Conservation (phyloP, 1,139 yeast genomes). For the Lizanozyma gosingica region DNA sequence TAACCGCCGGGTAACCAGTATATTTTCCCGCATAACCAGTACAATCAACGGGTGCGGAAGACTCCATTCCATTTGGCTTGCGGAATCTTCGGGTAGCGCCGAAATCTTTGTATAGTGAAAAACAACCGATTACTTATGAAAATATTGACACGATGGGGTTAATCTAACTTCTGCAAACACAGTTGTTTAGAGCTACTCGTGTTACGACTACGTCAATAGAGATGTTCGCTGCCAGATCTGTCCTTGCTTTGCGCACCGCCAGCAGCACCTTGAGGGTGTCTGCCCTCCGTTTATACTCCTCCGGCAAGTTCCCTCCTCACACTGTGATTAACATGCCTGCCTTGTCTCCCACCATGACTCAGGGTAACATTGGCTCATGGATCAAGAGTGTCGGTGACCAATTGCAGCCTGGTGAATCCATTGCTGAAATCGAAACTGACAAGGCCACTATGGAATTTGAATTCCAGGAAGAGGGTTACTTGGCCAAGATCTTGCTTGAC, state of each 20-base stretch:
- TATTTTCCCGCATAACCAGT: too few relatives aligned
- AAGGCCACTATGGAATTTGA: conserved; percentile 99
- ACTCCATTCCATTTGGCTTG: neutral
- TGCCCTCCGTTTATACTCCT: conserved; percentile 9
- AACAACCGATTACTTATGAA: neutral
- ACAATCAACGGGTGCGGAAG: neutral
- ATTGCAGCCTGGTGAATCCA: conserved; percentile 82
- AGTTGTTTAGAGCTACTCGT: neutral
- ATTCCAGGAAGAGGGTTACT: conserved; percentile 95
- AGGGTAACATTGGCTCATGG: conserved; percentile 88
- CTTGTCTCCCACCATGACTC: conserved; percentile 96
- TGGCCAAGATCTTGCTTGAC: conserved; percentile 82
- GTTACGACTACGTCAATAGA: too few relatives aligned
- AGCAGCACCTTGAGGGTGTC: conserved; percentile 3
- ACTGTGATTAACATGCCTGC: conserved; percentile 84
- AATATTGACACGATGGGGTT: too few relatives aligned
- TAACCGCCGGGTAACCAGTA: too few relatives aligned
- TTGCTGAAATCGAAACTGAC: conserved; percentile 97
- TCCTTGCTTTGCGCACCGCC: conserved; percentile 17
- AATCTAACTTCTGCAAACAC: too few relatives aligned
- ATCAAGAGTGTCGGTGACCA: conserved; percentile 81
- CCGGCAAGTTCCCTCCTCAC: conserved; percentile 54
- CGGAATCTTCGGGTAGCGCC: neutral
- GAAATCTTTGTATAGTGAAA: neutral
- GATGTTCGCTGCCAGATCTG: conserved; percentile 19